Evolutionary conservation across 768 basidiomycete genomes (phyloP).

Genomic region (Mycena chlorophos): DNA sequence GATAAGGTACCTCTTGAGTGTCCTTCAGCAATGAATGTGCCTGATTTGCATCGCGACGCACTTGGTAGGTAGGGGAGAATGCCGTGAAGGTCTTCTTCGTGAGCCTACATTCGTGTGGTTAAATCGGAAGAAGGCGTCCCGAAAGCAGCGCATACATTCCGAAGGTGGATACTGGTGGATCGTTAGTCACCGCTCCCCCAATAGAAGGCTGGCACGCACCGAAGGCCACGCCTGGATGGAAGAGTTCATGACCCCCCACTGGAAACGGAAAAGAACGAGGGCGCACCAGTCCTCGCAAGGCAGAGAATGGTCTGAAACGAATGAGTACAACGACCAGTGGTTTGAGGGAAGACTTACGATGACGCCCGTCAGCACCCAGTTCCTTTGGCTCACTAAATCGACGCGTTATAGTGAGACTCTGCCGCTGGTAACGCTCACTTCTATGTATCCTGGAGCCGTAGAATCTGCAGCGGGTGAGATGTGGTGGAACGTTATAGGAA

Average conservation of each 20-base stretch:
- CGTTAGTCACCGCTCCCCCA: neutral
- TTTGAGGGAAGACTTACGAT: slow-evolving; percentile 2
- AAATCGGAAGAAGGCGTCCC: neutral
- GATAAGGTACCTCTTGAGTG: neutral
- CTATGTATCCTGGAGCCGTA: slow-evolving; percentile 10
- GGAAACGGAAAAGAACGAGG: neutral
- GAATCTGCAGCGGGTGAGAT: neutral
- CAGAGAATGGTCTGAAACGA: slow-evolving; percentile 1
- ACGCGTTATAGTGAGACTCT: neutral
- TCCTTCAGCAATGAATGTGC: neutral
- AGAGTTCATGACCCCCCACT: neutral
- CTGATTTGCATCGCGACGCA: neutral
- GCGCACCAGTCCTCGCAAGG: slow-evolving; percentile 1
- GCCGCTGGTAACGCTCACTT: slow-evolving; percentile 3
- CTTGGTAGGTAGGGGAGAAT: neutral
- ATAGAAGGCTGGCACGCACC: neutral
- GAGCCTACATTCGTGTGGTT: neutral
- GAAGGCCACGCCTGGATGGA: neutral
- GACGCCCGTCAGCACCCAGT: slow-evolving; percentile 5
- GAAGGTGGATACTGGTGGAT: neutral
- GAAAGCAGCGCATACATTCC: neutral
- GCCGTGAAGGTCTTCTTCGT: neutral
- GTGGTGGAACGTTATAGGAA: neutral
- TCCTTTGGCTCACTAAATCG: slow-evolving; percentile 8
- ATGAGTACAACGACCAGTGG: neutral